Evolutionary conservation across 2,329 filamentous ascomycete genomes (phyloP).

Genomic region (Trichoderma polysporum): DNA sequence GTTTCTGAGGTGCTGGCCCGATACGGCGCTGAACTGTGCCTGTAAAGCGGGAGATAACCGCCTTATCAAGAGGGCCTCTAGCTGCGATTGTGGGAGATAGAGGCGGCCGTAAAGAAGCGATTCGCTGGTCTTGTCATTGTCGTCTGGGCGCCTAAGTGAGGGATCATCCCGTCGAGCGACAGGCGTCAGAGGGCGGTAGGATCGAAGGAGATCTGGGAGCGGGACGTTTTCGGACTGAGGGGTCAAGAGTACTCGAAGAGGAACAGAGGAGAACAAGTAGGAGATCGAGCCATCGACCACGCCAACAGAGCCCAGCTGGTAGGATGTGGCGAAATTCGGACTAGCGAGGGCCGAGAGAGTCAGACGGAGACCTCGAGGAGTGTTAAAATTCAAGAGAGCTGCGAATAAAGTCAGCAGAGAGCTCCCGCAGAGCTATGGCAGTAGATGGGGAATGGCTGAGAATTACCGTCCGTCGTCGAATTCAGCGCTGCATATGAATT

Average conservation of each 20-base stretch:
- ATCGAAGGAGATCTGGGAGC: slow-evolving; percentile 73
- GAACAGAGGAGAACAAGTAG: slow-evolving; percentile 89
- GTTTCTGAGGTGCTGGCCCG: slow-evolving; percentile 67
- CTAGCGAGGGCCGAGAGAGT: slow-evolving; percentile 89
- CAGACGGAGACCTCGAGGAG: slow-evolving; percentile 79
- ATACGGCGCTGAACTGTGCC: slow-evolving; percentile 76
- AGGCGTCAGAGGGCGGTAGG: slow-evolving; percentile 77
- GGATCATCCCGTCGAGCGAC: slow-evolving; percentile 40
- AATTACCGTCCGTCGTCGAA: slow-evolving; percentile 72
- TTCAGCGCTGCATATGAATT: slow-evolving; percentile 89
- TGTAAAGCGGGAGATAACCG: slow-evolving; percentile 76
- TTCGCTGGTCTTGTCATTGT: slow-evolving; percentile 40
- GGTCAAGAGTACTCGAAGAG: slow-evolving; percentile 64
- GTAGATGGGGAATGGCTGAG: background rate
- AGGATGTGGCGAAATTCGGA: slow-evolving; percentile 90
- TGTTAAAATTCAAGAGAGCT: slow-evolving; percentile 87
- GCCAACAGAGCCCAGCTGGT: slow-evolving; percentile 84
- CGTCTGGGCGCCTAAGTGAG: slow-evolving; percentile 24
- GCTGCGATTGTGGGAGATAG: slow-evolving; percentile 78
- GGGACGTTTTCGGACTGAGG: slow-evolving; percentile 73
- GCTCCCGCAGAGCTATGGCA: too few species aligned
- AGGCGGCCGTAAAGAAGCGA: slow-evolving; percentile 73
- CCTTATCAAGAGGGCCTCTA: slow-evolving; percentile 82
- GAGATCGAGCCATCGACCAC: slow-evolving; percentile 96
- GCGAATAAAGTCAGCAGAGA: background rate